phyloP scores from a whole-genome alignment of 2,329 filamentous ascomycete genomes.

The Calonectria leucothoes region DNA sequence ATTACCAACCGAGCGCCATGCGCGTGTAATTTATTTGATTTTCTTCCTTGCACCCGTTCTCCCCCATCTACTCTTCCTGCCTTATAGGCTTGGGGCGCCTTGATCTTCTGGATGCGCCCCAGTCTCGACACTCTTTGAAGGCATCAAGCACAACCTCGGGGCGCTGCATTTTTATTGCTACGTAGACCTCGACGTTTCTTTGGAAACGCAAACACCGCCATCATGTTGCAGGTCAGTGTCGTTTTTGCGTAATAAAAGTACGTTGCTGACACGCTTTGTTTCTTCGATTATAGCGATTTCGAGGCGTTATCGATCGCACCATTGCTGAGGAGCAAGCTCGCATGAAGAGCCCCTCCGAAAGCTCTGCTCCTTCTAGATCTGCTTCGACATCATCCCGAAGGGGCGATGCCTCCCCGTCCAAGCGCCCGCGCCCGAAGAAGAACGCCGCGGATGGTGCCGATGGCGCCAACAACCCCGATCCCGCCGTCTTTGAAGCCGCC shows the following conservation, averaged over 20 bases:
- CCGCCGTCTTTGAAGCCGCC: constrained; percentile 86
- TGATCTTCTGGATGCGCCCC: constrained; percentile 11
- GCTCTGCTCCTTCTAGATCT: constrained; percentile 55
- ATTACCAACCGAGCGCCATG: constrained; percentile 11
- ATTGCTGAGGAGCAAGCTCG: constrained; percentile 94
- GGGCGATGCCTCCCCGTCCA: constrained; percentile 49
- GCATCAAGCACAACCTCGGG: background rate
- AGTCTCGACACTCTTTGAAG: background rate
- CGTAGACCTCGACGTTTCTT: background rate
- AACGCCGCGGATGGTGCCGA: constrained; percentile 51
- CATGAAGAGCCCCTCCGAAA: constrained; percentile 67
- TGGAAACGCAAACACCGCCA: constrained; percentile 1
- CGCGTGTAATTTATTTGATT: constrained; percentile 1
- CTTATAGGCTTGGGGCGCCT: background rate
- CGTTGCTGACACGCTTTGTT: background rate
- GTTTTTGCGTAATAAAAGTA: background rate
- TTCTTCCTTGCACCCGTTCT: background rate
- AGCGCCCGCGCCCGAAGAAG: constrained; percentile 55
- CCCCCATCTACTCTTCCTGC: background rate
- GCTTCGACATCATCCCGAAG: constrained; percentile 52
- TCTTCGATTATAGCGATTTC: constrained; percentile 70
- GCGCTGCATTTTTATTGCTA: constrained; percentile 9
- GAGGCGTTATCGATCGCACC: constrained; percentile 85
- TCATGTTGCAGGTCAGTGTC: constrained; percentile 25
- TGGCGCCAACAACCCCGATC: constrained; percentile 72